phyloP scores from a whole-genome alignment of 2,329 filamentous ascomycete genomes.

The Pseudogymnoascus sp. region DNA sequence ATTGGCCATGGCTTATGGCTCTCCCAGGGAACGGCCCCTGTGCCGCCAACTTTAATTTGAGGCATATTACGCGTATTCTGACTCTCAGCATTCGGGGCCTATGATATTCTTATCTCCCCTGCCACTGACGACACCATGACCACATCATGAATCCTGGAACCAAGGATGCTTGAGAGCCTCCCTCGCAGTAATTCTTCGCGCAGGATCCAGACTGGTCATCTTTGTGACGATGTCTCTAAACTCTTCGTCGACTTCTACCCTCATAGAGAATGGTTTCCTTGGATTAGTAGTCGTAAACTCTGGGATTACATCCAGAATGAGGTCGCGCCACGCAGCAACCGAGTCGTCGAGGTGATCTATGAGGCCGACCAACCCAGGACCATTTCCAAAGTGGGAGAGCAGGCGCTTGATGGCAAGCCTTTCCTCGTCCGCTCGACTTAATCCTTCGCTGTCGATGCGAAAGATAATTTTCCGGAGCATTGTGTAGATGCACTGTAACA shows the following conservation, averaged over 20 bases:
- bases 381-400: conserved; percentile 39
- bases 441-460: conserved; percentile 20
- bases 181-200: conserved; percentile 31
- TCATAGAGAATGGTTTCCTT: conserved; percentile 33
- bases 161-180: conserved; percentile 30
- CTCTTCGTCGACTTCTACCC: conserved; percentile 31
- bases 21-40: not conserved
- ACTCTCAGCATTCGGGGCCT: not conserved
- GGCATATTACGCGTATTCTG: not conserved
- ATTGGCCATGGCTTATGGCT: not conserved
- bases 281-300: conserved; percentile 29
- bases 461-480: conserved; percentile 35
- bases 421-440: conserved; percentile 22
- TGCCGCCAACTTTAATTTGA: not conserved
- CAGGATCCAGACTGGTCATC: conserved; percentile 34
- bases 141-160: conserved; percentile 23
- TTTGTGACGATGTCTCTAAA: conserved; percentile 33
- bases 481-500: conserved; percentile 36
- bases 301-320: not conserved
- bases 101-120: not conserved
- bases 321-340: not conserved
- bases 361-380: conserved; percentile 33
- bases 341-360: conserved; percentile 32
- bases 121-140: not conserved
- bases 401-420: conserved; percentile 35